Conservation (phyloP, 2,329 filamentous ascomycete genomes). For the Colletotrichum echinochloae region DNA sequence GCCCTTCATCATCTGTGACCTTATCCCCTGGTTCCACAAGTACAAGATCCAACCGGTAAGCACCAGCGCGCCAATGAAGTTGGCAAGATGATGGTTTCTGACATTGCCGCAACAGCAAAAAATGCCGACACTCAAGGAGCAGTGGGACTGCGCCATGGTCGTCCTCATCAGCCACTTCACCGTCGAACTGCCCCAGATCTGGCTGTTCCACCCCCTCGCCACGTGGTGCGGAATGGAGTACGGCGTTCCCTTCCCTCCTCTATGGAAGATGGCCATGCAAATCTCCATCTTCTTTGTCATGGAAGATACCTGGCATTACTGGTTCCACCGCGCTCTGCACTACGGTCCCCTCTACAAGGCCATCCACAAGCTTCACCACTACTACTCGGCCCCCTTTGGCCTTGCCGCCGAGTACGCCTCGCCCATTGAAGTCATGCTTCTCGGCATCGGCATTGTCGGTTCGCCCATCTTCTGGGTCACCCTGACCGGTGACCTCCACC, state of each 20-base stretch:
- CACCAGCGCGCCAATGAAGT: conserved; percentile 40
- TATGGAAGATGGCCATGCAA: conserved; percentile 89
- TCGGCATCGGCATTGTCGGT: conserved; percentile 88
- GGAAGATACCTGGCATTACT: conserved; percentile 99
- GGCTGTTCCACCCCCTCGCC: conserved; percentile 98
- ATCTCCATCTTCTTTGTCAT: conserved; percentile 94
- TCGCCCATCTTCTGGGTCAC: conserved; percentile 86
- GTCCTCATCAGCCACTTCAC: conserved; percentile 97
- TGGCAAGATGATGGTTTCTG: neutral
- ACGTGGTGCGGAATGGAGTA: conserved; percentile 92
- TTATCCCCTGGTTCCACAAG: conserved; percentile 86
- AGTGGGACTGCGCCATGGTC: conserved; percentile 92
- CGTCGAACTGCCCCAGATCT: conserved; percentile 97
- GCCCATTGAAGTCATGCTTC: conserved; percentile 94
- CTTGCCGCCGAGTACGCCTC: conserved; percentile 97
- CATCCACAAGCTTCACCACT: conserved; percentile 99
- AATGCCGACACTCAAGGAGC: conserved; percentile 91
- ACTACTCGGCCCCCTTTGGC: conserved; percentile 97
- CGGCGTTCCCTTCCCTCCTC: conserved; percentile 86
- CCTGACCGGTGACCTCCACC: conserved; percentile 88
- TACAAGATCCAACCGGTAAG: conserved; percentile 93
- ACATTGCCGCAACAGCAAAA: conserved; percentile 68
- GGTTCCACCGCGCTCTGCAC: conserved; percentile 92
- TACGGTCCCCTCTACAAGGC: conserved; percentile 95
- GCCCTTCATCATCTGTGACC: conserved; percentile 93